Conservation (phyloP, 176 grass and related monocot species). For the Oryza meridionalis region DNA sequence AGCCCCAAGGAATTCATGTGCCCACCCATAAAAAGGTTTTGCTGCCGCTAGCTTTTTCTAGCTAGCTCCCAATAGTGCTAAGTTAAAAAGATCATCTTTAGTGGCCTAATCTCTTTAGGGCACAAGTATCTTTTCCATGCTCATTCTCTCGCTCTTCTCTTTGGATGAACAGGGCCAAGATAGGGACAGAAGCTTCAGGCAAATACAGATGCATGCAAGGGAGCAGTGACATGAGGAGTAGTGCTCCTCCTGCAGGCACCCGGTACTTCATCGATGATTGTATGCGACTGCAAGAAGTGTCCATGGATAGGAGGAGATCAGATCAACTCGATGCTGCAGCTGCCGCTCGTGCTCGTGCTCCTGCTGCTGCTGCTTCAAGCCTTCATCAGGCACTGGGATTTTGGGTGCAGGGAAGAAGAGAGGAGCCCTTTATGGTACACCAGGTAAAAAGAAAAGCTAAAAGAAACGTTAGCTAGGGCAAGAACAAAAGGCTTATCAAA, state of each 20-base stretch:
- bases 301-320: slow-evolving; percentile 51
- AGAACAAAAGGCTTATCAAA: slow-evolving; percentile 38
- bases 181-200: slow-evolving; percentile 49
- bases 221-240: slow-evolving; percentile 48
- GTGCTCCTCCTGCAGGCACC: slow-evolving; percentile 43
- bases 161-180: slow-evolving; percentile 63
- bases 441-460: slow-evolving; percentile 41
- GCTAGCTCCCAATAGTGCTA: slow-evolving; percentile 1
- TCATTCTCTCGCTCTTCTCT: slow-evolving; percentile 14
- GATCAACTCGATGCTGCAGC: slow-evolving; percentile 39
- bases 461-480: slow-evolving; percentile 25
- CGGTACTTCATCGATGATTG: slow-evolving; percentile 72
- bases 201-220: slow-evolving; percentile 56
- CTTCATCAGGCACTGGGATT: slow-evolving; percentile 58
- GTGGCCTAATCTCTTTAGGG: slow-evolving; percentile 18
- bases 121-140: background rate
- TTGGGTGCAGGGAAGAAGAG: slow-evolving; percentile 61
- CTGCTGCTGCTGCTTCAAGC: slow-evolving; percentile 41
- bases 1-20: slow-evolving; percentile 65
- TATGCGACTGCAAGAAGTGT: slow-evolving; percentile 57
- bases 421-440: slow-evolving; percentile 75
- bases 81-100: slow-evolving; percentile 17
- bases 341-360: slow-evolving; percentile 19
- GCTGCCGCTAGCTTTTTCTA: slow-evolving; percentile 8
- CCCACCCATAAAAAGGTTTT: slow-evolving; percentile 76